Base-by-base conservation (phyloP, 2,329 filamentous ascomycete species). In the Fusarium sarcochroum region DNA sequence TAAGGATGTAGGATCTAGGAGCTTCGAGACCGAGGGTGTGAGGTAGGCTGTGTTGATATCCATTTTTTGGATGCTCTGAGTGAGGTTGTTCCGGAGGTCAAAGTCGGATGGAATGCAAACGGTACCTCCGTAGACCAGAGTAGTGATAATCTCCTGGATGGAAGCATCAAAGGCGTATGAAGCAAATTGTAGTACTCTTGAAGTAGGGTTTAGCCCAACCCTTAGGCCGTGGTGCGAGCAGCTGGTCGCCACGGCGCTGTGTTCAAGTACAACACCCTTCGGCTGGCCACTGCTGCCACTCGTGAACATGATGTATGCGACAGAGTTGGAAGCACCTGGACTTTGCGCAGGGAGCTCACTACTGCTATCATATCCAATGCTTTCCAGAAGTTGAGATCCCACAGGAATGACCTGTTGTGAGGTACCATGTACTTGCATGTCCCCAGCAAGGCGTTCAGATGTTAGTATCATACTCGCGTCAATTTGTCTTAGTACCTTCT, bases 301-400 rank as follows among this genome's bases (percentile, higher is more conserved):
- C 2, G 63, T 66, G 42, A 66, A 66, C 9, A 66, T 63, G 42
- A 53, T 18, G 34, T 66, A 66, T 23, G 51, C 52, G 10, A 44
- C 6, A 27, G 54, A 58, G 17, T 8, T 41, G 42, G 37, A 21
- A 17, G 20, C 30, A 18, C 25, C 37, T 10, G 32, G 6, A 10
- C 17, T 38, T 30, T 37, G 14, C 10, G 2, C 20, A 6, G 6
- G 5, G 23, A 5, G 6, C 7, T 23, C 23, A 7, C 23, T 23
- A 23, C 23, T 23, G 23, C 6, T 4, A 15, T 23, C 13, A 35
- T 41, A 5, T 23, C 46, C 18, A 35, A 52, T 5, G 21, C 21
- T 52, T 42, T 47, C n/a, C 9, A 58, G 27, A 52, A 58, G 41
- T 34, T n/a, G 23, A 42, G 30, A 21, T 20, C 41, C 35, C 10